A percentile compares a stretch with the other conserved stretches of the same genome.
Evolutionary conservation across 768 basidiomycete genomes (phyloP).

Genomic region (Mycena albidolilacea): DNA sequence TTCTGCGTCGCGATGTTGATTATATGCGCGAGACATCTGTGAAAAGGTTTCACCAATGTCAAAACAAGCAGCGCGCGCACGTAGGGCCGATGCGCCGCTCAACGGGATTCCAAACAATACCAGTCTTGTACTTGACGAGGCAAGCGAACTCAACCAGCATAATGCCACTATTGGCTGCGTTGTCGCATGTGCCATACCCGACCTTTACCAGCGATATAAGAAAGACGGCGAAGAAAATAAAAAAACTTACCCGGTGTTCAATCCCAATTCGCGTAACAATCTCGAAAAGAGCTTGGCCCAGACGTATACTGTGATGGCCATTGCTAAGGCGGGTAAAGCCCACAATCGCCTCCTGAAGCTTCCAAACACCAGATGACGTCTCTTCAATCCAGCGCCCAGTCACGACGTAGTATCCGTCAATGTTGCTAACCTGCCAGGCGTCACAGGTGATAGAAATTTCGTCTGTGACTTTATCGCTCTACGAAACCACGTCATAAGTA

Average conservation of each 20-base stretch:
- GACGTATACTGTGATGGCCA: conserved; percentile 51
- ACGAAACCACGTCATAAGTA: neutral
- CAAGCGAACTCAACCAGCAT: conserved; percentile 10
- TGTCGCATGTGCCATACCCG: conserved; percentile 7
- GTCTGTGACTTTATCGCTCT: conserved; percentile 42
- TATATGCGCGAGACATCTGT: no score
- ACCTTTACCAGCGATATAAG: neutral
- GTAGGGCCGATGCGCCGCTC: neutral
- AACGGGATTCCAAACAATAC: neutral
- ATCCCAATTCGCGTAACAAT: conserved; percentile 46
- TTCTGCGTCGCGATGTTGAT: no score
- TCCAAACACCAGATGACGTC: conserved; percentile 41
- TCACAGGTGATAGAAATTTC: conserved; percentile 52
- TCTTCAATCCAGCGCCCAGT: conserved; percentile 37
- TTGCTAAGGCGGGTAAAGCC: conserved; percentile 44
- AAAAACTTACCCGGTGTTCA: conserved; percentile 44
- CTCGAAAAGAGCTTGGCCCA: conserved; percentile 53
- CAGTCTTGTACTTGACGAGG: neutral
- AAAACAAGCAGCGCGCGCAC: no score
- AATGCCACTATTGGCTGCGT: neutral
- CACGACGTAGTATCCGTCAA: conserved; percentile 56
- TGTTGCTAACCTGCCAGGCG: conserved; percentile 56
- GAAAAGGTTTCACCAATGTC: no score
- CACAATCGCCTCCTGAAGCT: conserved; percentile 46
- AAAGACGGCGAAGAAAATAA: neutral